Conservation (phyloP, 148 eudicot species). For the Heliosperma pusillum region DNA sequence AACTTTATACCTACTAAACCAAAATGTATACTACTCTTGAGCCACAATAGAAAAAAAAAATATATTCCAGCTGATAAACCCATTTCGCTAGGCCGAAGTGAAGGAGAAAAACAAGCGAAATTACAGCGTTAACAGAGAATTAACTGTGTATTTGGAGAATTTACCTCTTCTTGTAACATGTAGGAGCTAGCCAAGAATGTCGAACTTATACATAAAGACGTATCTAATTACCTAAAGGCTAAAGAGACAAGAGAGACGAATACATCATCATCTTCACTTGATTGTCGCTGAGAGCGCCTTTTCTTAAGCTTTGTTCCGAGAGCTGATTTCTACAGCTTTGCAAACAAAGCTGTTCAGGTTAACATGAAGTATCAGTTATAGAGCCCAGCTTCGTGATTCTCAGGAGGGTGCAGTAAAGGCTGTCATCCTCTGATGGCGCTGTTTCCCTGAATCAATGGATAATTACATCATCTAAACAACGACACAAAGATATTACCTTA, state of each 20-base stretch:
- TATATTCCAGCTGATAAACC: background rate
- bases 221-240: background rate
- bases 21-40: background rate
- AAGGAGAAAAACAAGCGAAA: background rate
- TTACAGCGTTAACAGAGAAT: background rate
- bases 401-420: constrained; percentile 14
- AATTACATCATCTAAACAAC: background rate
- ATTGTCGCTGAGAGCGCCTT: too few species aligned
- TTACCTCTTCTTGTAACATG: background rate
- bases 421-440: constrained; percentile 6
- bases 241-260: background rate
- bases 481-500: too few species aligned
- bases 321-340: background rate
- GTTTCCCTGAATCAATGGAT: constrained; percentile 16
- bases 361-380: background rate
- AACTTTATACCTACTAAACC: background rate
- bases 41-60: background rate
- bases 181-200: background rate
- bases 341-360: background rate
- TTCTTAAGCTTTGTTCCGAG: background rate
- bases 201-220: background rate
- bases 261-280: background rate
- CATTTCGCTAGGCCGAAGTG: background rate
- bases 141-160: background rate
- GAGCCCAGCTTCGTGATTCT: constrained; percentile 16